A percentile compares a stretch with the other conserved stretches of the same genome.
These are phyloP conservation scores for Ananas comosus DNA, from an alignment of 176 grass and related monocot genomes.

Conservation along the genomic window DNA sequence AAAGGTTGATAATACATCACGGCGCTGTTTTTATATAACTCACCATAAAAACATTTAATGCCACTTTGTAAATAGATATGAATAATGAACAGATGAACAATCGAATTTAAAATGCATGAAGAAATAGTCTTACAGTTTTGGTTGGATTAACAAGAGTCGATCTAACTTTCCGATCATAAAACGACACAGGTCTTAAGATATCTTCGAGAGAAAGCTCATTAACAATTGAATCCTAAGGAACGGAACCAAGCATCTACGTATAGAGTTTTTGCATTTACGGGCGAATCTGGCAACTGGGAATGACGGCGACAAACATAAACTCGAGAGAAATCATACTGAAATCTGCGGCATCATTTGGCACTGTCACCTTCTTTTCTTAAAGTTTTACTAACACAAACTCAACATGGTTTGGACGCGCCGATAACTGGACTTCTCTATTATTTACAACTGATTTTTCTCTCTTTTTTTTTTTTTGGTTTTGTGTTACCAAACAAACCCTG, in stretches of 20 bases:
- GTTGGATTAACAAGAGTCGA: background rate
- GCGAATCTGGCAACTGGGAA: background rate
- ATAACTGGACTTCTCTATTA: no score
- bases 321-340: background rate
- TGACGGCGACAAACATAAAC: background rate
- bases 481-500: no score
- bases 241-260: background rate
- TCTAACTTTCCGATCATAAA: background rate
- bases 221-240: background rate
- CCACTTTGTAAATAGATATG: no score
- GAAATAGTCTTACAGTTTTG: background rate
- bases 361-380: no score
- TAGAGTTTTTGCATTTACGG: background rate
- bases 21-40: no score
- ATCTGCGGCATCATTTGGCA: background rate
- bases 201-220: background rate
- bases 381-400: no score
- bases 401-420: no score
- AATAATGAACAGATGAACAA: no score
- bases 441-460: no score
- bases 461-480: no score
- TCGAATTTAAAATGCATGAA: background rate
- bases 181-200: background rate
- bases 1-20: background rate
- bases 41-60: no score